Percentiles rank a stretch among this genome's conserved stretches.
Evolutionary conservation across 176 grass and related monocot genomes (phyloP).

Genomic region (Avena insularis): DNA sequence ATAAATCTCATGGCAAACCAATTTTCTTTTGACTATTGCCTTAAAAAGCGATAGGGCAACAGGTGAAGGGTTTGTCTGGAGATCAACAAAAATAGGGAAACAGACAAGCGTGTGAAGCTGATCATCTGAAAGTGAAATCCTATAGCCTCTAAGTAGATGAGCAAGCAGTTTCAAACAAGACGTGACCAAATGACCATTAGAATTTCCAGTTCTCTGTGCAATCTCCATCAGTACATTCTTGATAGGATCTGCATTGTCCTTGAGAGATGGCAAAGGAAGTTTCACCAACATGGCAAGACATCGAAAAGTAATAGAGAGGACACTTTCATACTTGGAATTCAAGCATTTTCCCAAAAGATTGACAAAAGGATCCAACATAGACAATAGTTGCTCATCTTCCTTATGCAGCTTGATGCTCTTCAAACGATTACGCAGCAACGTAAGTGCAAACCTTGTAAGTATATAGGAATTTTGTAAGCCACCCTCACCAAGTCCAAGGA

Average conservation of each 20-base stretch:
- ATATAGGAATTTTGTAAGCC: slow-evolving; percentile 68
- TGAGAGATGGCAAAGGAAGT: slow-evolving; percentile 83
- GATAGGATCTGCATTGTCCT: slow-evolving; percentile 64
- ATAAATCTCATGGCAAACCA: slow-evolving; percentile 91
- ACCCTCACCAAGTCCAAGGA: slow-evolving; percentile 31
- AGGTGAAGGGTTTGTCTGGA: slow-evolving; percentile 90
- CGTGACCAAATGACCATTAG: slow-evolving; percentile 71
- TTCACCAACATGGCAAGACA: slow-evolving; percentile 78
- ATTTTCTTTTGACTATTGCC: slow-evolving; percentile 79
- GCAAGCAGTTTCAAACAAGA: slow-evolving; percentile 84
- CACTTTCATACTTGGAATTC: slow-evolving; percentile 82
- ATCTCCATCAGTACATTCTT: slow-evolving; percentile 89
- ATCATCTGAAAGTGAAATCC: slow-evolving; percentile 80
- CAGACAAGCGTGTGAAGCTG: slow-evolving; percentile 77
- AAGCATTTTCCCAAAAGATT: slow-evolving; percentile 72
- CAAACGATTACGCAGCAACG: slow-evolving; percentile 68
- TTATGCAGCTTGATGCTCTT: slow-evolving; percentile 85
- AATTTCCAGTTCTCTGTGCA: slow-evolving; percentile 76
- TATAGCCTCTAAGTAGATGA: slow-evolving; percentile 74
- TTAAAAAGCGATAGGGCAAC: slow-evolving; percentile 87
- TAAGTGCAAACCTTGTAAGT: slow-evolving; percentile 80
- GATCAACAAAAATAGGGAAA: slow-evolving; percentile 87
- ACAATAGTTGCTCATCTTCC: slow-evolving; percentile 66
- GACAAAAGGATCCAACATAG: slow-evolving; percentile 91
- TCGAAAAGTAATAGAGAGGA: slow-evolving; percentile 81